Evolutionary conservation across 2,329 filamentous ascomycete species (phyloP), one percentile per base, ranked within the genome.

Genomic region (Whalleya microplaca): DNA sequence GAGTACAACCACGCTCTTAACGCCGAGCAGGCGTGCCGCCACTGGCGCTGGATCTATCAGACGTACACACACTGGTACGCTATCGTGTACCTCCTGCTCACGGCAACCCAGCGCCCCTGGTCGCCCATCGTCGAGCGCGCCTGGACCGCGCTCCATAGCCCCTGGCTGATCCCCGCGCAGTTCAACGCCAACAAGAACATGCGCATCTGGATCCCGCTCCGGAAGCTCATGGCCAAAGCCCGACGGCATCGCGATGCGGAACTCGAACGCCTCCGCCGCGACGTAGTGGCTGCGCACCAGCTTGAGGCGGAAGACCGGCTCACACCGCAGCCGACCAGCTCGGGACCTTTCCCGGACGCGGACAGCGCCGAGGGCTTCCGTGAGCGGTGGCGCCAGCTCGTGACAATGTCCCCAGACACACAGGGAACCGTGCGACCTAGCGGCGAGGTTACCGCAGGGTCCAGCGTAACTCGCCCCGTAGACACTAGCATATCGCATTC

Each of bases 1-100:
- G 90, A 93, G 70, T 86, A 90, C 68, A 84, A 84, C 18, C 77
- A 87, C 47, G 78, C 89, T 1, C 75, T 92, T 14, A 84, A 89
- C 64, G 84, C 80, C 0, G 87, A 91, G 43, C 65, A 69, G 6
- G 71, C 76, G 6, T 77, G 73, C 60, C 74, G 73, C 48, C 75
- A 77, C 40, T 83, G 78, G 68, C 69, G 74, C 19, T 83, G 80
- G 80, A 67, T 82, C 2, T 80, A 78, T 61, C 74, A 76, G 60
- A 82, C 78, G 0, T 82, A 82, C 53, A 76, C 78, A 3, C 79
- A 79, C 52, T 83, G 80, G 80, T 77, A 80, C 49, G 76, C 79
- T 21, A 74, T 82, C 58, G 76, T 79, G 2, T 82, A 80, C 63
- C 71, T 77, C 21, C 71, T 83, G 0, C 72, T 81, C 19, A 80